Evolutionary conservation across 306 rosid genomes (phyloP), one percentile per base, ranked within the genome.

Genomic region (Betula pendula): DNA sequence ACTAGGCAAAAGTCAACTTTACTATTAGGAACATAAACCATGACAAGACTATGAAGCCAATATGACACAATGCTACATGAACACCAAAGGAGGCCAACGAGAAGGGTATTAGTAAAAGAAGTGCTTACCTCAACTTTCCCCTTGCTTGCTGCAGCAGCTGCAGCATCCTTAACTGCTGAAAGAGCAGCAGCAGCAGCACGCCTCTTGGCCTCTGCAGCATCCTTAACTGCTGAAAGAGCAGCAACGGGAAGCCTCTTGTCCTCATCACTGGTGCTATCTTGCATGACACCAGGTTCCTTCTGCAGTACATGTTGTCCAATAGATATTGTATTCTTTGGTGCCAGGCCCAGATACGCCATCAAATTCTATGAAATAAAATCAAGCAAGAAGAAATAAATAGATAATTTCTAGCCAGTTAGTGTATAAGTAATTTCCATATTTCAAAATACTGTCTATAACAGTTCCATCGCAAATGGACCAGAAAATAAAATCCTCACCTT

Each of bases 61-160:
- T 62, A 31, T 7, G n/a, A 62, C 10, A 33, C 2, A 62, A 35
- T 8, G 31, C 8, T 15, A 66, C 48, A 66, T 9, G 27, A 66
- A 66, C 48, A 20, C 6, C 48, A 4, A 17, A 35, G 8, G 25
- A 20, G 38, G 51, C 24, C 19, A 17, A 38, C 38, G 58, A 66
- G 59, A 65, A 58, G n/a, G 55, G 1, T 33, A 72, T 7, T 52
- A 24, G 11, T 9, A 38, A 66, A 17, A 19, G 24, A 38, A 66
- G 50, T 84, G 69, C 81, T 72, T 82, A 92, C 99, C 82, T 90
- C 94, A 78, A 96, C 82, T 82, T 92, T 90, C 74, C 98, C 97
- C 80, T 89, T 88, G 85, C 88, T 89, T 25, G 82, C 79, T 6
- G 85, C 79, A 16, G 82, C 53, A 76, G 84, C 81, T 16, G 85